Percentiles rank a stretch among this genome's conserved stretches.
Evolutionary conservation across 2,329 filamentous ascomycete genomes (phyloP).

Genomic region (Aspergillus japonicus): DNA sequence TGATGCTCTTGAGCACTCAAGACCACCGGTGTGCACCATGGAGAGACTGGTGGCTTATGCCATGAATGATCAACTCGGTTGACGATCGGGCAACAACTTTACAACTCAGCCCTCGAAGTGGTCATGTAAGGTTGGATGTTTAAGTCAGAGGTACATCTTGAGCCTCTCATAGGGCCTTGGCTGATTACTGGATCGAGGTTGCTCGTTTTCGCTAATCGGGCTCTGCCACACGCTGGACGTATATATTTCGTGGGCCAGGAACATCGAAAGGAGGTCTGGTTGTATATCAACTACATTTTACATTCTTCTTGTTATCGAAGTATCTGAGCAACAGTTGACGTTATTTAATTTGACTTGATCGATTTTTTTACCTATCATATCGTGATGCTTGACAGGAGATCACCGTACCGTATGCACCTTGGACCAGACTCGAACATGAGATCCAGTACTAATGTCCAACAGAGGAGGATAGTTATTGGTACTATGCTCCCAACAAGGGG

Average conservation of each 20-base stretch:
- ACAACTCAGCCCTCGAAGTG: background rate
- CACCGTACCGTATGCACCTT: constrained; percentile 27
- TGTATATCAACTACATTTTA: no score
- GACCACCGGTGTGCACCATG: background rate
- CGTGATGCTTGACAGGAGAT: constrained; percentile 22
- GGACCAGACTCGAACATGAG: constrained; percentile 9
- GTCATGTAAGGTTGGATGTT: background rate
- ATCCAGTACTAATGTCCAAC: constrained; percentile 11
- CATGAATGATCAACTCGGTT: background rate
- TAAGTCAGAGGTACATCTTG: background rate
- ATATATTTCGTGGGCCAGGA: background rate
- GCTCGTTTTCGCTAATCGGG: constrained; percentile 25
- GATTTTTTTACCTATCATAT: background rate
- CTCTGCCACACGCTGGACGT: background rate
- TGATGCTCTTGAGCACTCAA: background rate
- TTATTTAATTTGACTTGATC: background rate
- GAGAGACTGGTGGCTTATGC: background rate
- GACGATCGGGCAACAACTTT: background rate
- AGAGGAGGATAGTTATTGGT: constrained; percentile 40
- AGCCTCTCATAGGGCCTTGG: background rate
- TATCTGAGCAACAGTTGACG: background rate
- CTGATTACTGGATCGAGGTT: constrained; percentile 14
- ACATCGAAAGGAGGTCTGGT: no score
- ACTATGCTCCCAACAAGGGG: constrained; percentile 44
- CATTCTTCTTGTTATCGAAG: background rate